Conservation (phyloP, 129 eudicot species). For the Chrysanthemum lavandulifolium region DNA sequence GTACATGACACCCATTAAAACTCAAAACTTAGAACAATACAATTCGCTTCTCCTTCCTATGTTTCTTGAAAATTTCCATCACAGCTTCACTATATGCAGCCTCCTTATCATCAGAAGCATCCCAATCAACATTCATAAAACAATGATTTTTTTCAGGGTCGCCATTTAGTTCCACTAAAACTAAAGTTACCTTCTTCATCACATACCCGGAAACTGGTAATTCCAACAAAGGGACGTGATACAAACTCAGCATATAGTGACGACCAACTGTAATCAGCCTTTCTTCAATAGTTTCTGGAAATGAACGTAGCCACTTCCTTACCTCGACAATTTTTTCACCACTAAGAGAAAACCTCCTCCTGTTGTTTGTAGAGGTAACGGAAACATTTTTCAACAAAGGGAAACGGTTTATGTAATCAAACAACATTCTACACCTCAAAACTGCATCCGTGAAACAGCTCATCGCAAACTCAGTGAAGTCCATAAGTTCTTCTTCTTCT, state of each 20-base stretch:
- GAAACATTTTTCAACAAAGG: neutral
- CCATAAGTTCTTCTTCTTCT: neutral
- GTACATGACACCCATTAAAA: too few species aligned
- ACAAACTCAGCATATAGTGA: neutral
- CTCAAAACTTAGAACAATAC: too few species aligned
- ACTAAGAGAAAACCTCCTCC: neutral
- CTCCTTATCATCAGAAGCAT: too few species aligned
- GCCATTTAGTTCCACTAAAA: neutral
- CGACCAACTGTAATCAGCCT: neutral
- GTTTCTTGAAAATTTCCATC: neutral
- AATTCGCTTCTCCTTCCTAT: too few species aligned
- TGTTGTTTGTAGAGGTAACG: neutral
- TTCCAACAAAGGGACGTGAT: neutral
- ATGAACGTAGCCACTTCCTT: neutral
- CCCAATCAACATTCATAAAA: neutral
- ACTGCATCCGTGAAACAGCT: neutral
- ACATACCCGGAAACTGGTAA: neutral
- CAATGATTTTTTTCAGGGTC: neutral
- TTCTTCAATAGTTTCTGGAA: neutral
- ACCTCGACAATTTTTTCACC: neutral
- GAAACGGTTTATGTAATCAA: neutral
- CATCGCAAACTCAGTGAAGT: neutral
- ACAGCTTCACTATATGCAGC: neutral
- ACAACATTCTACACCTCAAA: neutral
- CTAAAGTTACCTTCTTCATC: neutral